phyloP scores from a whole-genome alignment of 2,329 filamentous ascomycete genomes.

The Cryphonectria japonica region DNA sequence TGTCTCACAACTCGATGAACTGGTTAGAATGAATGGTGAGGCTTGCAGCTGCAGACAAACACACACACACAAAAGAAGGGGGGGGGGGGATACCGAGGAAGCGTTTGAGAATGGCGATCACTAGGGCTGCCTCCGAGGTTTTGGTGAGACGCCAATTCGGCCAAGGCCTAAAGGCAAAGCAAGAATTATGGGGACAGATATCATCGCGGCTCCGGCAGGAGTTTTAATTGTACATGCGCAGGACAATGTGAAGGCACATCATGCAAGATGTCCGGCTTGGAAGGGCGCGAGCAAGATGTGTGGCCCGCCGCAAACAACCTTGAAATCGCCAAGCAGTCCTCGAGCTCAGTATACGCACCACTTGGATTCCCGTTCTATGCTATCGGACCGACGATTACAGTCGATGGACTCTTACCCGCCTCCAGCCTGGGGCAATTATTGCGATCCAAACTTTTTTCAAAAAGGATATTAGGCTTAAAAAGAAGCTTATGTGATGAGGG shows the following conservation, averaged over 20 bases:
- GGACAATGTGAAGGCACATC: slow-evolving; percentile 21
- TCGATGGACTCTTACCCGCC: background rate
- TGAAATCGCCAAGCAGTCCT: background rate
- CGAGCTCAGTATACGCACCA: background rate
- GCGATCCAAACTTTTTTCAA: slow-evolving; percentile 21
- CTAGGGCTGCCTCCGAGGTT: slow-evolving; percentile 2
- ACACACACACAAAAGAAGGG: slow-evolving; percentile 2
- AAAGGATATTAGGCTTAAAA: slow-evolving; percentile 17
- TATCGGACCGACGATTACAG: background rate
- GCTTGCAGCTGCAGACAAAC: background rate
- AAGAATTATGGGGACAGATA: slow-evolving; percentile 7
- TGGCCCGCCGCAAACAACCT: background rate
- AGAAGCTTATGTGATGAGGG: slow-evolving; percentile 18
- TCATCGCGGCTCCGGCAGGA: slow-evolving; percentile 10
- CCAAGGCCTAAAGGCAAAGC: background rate
- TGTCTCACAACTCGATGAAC: too few species aligned
- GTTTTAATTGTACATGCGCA: background rate
- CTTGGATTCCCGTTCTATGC: background rate
- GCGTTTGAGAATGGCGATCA: slow-evolving; percentile 28
- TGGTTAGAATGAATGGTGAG: background rate
- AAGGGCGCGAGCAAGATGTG: background rate
- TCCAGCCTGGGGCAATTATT: background rate
- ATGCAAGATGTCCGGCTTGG: slow-evolving; percentile 14
- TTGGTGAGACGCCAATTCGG: background rate
- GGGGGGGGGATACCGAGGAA: slow-evolving; percentile 1